Conservation (phyloP, 805 yeast genomes). For the Brettanomyces nanus region DNA sequence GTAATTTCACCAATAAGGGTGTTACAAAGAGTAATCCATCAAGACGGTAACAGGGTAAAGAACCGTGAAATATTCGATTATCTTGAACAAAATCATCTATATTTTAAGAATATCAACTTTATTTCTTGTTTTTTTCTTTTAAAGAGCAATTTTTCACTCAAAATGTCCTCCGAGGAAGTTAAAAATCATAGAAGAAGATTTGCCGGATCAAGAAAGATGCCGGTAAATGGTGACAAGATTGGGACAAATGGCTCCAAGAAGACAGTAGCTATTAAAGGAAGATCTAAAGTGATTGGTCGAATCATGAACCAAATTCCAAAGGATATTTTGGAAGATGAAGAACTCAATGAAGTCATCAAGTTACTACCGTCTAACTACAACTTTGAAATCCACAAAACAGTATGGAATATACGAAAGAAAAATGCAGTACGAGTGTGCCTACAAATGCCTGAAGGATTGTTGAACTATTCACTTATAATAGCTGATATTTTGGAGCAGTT, state of each 20-base stretch:
- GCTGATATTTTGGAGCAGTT: slow-evolving; percentile 90
- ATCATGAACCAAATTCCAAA: slow-evolving; percentile 82
- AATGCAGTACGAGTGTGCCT: slow-evolving; percentile 79
- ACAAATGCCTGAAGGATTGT: slow-evolving; percentile 95
- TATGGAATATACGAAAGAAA: slow-evolving; percentile 80
- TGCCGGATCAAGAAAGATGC: slow-evolving; percentile 19
- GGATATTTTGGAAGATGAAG: slow-evolving; percentile 72
- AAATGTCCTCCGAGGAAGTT: too few relatives aligned
- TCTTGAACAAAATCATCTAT: too few relatives aligned
- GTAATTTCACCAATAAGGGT: too few relatives aligned
- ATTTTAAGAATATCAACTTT: too few relatives aligned
- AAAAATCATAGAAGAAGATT: too few relatives aligned
- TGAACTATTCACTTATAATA: slow-evolving; percentile 82
- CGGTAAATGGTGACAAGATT: background rate
- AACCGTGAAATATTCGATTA: too few relatives aligned
- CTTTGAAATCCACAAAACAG: slow-evolving; percentile 91
- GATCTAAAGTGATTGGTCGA: slow-evolving; percentile 39
- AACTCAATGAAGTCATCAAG: slow-evolving; percentile 74
- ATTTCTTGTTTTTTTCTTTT: too few relatives aligned
- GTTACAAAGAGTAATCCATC: too few relatives aligned
- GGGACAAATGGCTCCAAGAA: slow-evolving; percentile 2
- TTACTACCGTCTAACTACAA: slow-evolving; percentile 86
- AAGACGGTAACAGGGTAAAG: too few relatives aligned
- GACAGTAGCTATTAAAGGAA: slow-evolving; percentile 5
- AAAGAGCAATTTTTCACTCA: too few relatives aligned